These are phyloP conservation scores for Pichia nanzhaoensis DNA, from an alignment of 805 yeast genomes.

Conservation along the genomic window DNA sequence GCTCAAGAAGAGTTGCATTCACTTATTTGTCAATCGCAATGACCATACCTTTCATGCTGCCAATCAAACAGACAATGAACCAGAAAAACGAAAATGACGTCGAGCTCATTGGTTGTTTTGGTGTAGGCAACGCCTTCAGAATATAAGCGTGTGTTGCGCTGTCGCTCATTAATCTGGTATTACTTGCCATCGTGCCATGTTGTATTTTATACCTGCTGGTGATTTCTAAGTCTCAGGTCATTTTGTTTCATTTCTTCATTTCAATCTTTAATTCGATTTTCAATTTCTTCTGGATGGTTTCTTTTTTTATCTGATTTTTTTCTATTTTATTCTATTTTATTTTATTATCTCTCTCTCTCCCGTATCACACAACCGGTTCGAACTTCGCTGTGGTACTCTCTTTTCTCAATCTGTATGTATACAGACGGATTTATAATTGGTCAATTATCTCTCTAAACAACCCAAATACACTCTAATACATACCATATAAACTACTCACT, in stretches of 20 bases:
- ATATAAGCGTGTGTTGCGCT: no score
- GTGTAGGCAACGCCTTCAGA: constrained; percentile 28
- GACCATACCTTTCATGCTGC: constrained; percentile 31
- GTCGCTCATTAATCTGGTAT: neutral
- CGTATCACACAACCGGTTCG: no score
- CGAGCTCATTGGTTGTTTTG: constrained; percentile 22
- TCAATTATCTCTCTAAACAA: neutral
- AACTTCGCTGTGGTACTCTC: no score
- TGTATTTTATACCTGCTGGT: no score
- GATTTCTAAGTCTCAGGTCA: neutral
- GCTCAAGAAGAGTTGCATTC: constrained; percentile 22
- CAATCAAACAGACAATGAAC: constrained; percentile 25
- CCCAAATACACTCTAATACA: neutral
- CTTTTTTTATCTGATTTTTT: neutral
- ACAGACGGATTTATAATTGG: no score
- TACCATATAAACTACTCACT: neutral
- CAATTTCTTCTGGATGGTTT: neutral
- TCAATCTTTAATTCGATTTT: neutral
- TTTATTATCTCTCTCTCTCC: no score
- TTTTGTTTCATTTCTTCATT: neutral
- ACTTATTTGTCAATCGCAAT: constrained; percentile 30
- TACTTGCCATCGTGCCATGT: neutral
- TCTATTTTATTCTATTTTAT: no score
- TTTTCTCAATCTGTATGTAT: no score
- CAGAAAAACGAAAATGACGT: constrained; percentile 15